phyloP scores from a whole-genome alignment of 1,284 basidiomycete species.

The Meripilus lineatus region DNA sequence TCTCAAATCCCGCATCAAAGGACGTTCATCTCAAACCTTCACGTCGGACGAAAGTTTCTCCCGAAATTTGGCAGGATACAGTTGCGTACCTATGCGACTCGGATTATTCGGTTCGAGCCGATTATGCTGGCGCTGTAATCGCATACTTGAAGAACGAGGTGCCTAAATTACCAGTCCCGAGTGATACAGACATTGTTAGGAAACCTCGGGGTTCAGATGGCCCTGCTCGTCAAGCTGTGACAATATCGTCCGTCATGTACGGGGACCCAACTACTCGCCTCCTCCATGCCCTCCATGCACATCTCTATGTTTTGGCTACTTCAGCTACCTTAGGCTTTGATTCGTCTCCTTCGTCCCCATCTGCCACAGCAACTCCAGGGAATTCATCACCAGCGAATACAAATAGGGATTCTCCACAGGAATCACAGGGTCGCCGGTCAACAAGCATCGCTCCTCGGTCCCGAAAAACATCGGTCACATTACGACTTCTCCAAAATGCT shows the following conservation, averaged over 20 bases:
- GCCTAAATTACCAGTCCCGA: constrained; percentile 49
- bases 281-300: constrained; percentile 74
- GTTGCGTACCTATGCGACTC: constrained; percentile 77
- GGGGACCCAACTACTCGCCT: constrained; percentile 68
- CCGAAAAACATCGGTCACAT: constrained; percentile 51
- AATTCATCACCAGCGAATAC: constrained; percentile 1
- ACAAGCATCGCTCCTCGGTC: constrained; percentile 40
- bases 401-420: constrained; percentile 12
- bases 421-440: constrained; percentile 43
- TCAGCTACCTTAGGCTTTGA: constrained; percentile 52
- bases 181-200: constrained; percentile 40
- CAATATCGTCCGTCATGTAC: constrained; percentile 45
- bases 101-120: constrained; percentile 68
- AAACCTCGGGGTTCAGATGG: constrained; percentile 40
- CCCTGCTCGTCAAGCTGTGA: constrained; percentile 40
- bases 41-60: constrained; percentile 68
- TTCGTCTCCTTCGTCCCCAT: constrained; percentile 26
- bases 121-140: constrained; percentile 70
- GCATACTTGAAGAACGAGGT: constrained; percentile 76
- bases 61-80: constrained; percentile 88
- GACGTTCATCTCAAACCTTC: constrained; percentile 29
- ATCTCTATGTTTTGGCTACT: constrained; percentile 74
- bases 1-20: constrained; percentile 9
- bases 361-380: constrained; percentile 10
- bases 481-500: constrained; percentile 42